Evolutionary conservation across 495 filamentous ascomycete genomes (phyloP).

Genomic region (Penicillium longicatenatum): DNA sequence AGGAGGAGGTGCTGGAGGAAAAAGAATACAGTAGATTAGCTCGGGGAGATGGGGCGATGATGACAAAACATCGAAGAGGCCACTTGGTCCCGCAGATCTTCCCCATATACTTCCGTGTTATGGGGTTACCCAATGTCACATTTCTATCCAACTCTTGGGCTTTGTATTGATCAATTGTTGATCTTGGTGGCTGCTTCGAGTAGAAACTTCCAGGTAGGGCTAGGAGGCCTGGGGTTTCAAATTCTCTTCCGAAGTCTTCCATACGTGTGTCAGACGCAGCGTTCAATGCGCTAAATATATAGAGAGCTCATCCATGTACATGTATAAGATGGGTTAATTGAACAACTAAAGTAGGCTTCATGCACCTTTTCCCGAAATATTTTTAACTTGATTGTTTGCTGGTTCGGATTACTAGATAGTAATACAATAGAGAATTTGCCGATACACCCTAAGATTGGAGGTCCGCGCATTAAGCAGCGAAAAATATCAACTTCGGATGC

Average conservation of each 20-base stretch:
- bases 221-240: no score
- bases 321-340: no score
- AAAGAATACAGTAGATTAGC: neutral
- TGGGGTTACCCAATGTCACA: neutral
- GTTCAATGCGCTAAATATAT: no score
- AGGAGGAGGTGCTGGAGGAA: neutral
- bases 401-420: constrained; percentile 28
- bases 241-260: no score
- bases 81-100: constrained; percentile 19
- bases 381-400: constrained; percentile 10
- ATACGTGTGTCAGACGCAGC: no score
- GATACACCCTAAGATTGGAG: constrained; percentile 4
- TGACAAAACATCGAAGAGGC: constrained; percentile 29
- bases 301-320: no score
- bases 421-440: constrained; percentile 29
- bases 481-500: constrained; percentile 9
- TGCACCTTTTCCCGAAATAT: neutral
- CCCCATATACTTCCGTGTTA: neutral
- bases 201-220: no score
- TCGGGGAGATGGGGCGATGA: constrained; percentile 8
- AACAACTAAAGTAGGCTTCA: no score
- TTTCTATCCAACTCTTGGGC: neutral
- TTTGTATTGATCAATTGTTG: neutral
- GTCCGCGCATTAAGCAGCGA: constrained; percentile 9
- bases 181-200: neutral